These are phyloP conservation scores for Achaetomiella virescens DNA, from an alignment of 495 filamentous ascomycete species.

Conservation along the genomic window DNA sequence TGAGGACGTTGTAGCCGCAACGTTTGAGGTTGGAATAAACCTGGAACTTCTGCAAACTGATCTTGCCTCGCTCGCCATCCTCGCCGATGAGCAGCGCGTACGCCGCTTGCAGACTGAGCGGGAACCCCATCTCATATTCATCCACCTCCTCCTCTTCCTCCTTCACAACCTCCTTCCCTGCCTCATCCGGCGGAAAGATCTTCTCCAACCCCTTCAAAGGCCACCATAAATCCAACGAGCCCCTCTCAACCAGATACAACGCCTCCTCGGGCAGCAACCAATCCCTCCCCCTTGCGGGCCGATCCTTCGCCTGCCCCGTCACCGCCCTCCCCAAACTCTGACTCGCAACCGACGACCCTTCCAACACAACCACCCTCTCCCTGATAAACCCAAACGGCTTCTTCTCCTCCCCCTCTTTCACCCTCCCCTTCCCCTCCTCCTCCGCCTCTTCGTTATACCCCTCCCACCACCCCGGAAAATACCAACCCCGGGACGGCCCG, in stretches of 20 bases:
- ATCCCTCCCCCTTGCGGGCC: conserved; percentile 48
- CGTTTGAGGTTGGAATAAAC: conserved; percentile 81
- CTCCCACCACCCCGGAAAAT: conserved; percentile 45
- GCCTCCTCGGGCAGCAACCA: conserved; percentile 93
- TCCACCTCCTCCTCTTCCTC: conserved; percentile 26
- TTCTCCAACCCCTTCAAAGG: conserved; percentile 43
- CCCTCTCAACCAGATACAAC: conserved; percentile 80
- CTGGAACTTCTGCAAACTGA: conserved; percentile 70
- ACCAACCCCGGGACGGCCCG: conserved; percentile 54
- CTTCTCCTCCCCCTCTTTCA: conserved; percentile 17
- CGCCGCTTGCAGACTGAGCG: conserved; percentile 83
- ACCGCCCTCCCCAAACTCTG: conserved; percentile 40
- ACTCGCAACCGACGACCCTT: conserved; percentile 36
- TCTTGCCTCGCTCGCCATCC: conserved; percentile 53
- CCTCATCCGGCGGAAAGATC: conserved; percentile 24
- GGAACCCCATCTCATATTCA: conserved; percentile 57
- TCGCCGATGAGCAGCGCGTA: conserved; percentile 72
- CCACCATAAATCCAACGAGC: conserved; percentile 80
- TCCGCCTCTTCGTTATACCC: conserved; percentile 29
- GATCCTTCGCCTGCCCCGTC: conserved; percentile 35
- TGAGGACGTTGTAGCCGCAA: conserved; percentile 70
- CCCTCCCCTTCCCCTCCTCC: conserved; percentile 15
- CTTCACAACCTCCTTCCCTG: conserved; percentile 14
- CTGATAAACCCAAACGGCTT: conserved; percentile 34
- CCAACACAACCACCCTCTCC: conserved; percentile 45